Percentiles rank a stretch among this genome's conserved stretches.
Evolutionary conservation across 352 stramenopile genomes (phyloP).

Genomic region (Phytophthora sp.): DNA sequence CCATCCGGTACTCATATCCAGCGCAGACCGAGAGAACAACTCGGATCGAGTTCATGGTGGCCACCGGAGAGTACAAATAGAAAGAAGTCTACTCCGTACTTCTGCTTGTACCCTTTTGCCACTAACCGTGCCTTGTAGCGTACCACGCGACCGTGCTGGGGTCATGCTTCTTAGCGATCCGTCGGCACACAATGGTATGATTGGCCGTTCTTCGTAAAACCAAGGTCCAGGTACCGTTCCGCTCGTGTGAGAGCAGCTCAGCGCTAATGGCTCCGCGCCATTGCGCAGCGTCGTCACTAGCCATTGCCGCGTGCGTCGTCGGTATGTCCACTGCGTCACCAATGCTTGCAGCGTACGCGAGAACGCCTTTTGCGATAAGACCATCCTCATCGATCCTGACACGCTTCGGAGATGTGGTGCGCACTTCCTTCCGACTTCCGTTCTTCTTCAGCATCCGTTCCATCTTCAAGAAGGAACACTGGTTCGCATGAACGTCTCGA

Average conservation of each 20-base stretch:
- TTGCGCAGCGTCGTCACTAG: not conserved
- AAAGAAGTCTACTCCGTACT: constrained; percentile 40
- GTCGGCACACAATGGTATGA: constrained; percentile 28
- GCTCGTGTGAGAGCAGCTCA: no score
- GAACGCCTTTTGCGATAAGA: not conserved
- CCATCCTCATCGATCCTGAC: no score
- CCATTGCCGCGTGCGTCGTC: constrained; percentile 5
- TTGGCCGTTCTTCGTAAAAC: no score
- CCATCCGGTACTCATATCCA: not conserved
- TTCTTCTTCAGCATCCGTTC: not conserved
- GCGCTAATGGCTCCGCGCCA: not conserved
- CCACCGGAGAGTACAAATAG: constrained; percentile 34
- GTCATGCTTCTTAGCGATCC: constrained; percentile 45
- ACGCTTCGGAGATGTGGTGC: no score
- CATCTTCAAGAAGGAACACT: constrained; percentile 1
- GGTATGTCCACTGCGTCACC: not conserved
- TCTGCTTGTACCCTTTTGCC: constrained; percentile 39
- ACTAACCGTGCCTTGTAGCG: constrained; percentile 45
- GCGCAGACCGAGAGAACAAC: constrained; percentile 24
- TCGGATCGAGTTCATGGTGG: constrained; percentile 46
- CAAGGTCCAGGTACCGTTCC: no score
- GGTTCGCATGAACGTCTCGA: not conserved
- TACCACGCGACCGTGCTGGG: constrained; percentile 31
- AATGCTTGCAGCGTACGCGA: constrained; percentile 1
- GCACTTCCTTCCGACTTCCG: not conserved